Evolutionary conservation across 164 flowering plant species (phyloP).

Genomic region (Piper betle): DNA sequence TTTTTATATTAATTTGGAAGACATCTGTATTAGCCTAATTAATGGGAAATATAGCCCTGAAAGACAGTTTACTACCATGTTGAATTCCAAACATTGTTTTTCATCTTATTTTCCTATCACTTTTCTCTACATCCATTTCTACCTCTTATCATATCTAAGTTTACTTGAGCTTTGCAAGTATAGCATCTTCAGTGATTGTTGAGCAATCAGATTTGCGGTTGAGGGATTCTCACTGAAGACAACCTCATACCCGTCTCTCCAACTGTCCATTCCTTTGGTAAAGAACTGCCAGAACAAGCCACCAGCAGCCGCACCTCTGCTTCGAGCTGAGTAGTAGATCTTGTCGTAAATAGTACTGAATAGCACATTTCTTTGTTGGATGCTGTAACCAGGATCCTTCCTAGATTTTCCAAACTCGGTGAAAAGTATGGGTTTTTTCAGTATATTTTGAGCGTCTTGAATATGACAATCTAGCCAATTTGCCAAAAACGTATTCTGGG

Average conservation of each 20-base stretch:
- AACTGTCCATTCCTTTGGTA: slow-evolving; percentile 21
- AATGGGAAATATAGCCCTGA: not conserved
- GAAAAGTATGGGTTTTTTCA: slow-evolving; percentile 33
- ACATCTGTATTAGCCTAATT: not conserved
- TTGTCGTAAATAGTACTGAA: slow-evolving; percentile 18
- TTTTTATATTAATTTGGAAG: too few relatives aligned
- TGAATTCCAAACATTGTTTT: not conserved
- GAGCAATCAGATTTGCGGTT: slow-evolving; percentile 26
- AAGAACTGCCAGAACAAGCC: slow-evolving; percentile 43
- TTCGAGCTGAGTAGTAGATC: slow-evolving; percentile 22
- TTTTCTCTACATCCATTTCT: not conserved
- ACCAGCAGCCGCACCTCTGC: slow-evolving; percentile 27
- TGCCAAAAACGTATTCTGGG: slow-evolving; percentile 18
- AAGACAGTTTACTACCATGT: not conserved
- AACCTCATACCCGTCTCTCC: slow-evolving; percentile 37
- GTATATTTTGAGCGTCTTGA: slow-evolving; percentile 21
- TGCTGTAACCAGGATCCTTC: slow-evolving; percentile 19
- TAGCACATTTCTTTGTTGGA: slow-evolving; percentile 21
- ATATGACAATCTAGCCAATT: slow-evolving; percentile 34
- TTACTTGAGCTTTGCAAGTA: not conserved
- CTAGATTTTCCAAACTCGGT: slow-evolving; percentile 44
- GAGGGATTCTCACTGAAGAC: slow-evolving; percentile 30
- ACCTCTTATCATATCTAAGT: not conserved
- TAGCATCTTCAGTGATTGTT: slow-evolving; percentile 28
- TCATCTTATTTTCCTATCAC: not conserved